phyloP scores from a whole-genome alignment of 768 basidiomycete genomes.

The Rhodotorula taiwanensis region DNA sequence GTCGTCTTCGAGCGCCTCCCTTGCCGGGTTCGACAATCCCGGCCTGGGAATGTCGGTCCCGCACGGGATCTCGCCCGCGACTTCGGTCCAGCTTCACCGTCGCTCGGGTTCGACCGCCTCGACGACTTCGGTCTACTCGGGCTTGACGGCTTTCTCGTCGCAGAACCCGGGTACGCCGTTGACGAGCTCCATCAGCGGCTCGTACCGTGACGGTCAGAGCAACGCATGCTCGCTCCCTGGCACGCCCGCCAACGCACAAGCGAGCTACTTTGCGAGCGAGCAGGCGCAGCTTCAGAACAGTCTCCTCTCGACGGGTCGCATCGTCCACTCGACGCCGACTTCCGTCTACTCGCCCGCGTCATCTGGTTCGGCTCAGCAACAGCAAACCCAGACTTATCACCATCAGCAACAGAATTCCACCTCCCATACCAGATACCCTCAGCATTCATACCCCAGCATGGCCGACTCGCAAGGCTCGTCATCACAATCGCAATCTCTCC shows the following conservation, averaged over 20 bases:
- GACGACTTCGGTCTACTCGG: conserved; percentile 29
- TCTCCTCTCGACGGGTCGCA: conserved; percentile 4
- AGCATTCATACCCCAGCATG: conserved; percentile 4
- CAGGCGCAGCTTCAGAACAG: conserved; percentile 1
- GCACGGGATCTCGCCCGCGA: conserved; percentile 16
- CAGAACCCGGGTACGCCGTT: conserved; percentile 23
- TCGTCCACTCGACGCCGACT: not conserved
- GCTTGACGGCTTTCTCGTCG: conserved; percentile 33
- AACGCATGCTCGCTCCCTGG: conserved; percentile 27
- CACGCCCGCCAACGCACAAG: conserved; percentile 20
- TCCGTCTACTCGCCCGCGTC: not conserved
- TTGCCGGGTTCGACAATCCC: conserved; percentile 14
- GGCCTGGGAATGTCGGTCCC: not conserved
- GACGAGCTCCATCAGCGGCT: conserved; percentile 32
- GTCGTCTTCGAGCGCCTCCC: conserved; percentile 16
- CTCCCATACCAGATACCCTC: conserved; percentile 27
- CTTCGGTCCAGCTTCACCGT: conserved; percentile 9
- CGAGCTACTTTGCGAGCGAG: conserved; percentile 5
- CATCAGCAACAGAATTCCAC: conserved; percentile 7
- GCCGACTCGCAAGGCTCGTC: not conserved
- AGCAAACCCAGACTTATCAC: not conserved
- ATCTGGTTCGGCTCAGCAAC: conserved; percentile 17
- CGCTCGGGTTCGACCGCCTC: conserved; percentile 38
- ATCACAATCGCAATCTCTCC: conserved; percentile 1
- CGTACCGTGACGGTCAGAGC: conserved; percentile 26